These are phyloP conservation scores for Pythium coloratum DNA, from an alignment of 352 stramenopile species.

Conservation along the genomic window DNA sequence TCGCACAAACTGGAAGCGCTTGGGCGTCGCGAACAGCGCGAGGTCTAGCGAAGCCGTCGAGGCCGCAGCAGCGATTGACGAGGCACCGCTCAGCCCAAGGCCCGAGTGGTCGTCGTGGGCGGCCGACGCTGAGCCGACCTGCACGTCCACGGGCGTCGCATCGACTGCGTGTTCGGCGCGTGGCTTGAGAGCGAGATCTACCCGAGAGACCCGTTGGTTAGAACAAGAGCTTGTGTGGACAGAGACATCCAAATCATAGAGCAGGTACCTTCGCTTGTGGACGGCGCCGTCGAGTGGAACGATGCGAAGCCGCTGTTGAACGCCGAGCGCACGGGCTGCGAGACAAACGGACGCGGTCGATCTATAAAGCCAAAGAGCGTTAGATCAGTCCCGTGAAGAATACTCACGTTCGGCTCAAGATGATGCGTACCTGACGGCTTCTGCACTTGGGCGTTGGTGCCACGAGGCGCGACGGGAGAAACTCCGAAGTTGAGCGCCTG, in stretches of 20 bases:
- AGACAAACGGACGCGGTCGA: slow-evolving; percentile 10
- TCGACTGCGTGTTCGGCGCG: slow-evolving; percentile 7
- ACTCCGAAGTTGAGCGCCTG: slow-evolving; percentile 54
- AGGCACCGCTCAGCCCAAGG: not conserved
- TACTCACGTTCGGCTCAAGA: not conserved
- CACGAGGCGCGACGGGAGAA: slow-evolving; percentile 43
- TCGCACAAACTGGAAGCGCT: slow-evolving; percentile 77
- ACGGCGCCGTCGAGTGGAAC: slow-evolving; percentile 1
- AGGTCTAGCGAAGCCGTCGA: slow-evolving; percentile 31
- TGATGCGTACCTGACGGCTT: slow-evolving; percentile 13
- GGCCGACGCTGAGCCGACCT: slow-evolving; percentile 9
- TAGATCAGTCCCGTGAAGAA: not conserved
- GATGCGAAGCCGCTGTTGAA: slow-evolving; percentile 26
- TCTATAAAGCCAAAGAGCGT: slow-evolving; percentile 11
- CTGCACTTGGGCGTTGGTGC: slow-evolving; percentile 35
- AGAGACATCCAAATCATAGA: not conserved
- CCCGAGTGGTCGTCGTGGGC: slow-evolving; percentile 3
- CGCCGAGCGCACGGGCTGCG: slow-evolving; percentile 24
- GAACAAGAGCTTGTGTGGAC: no score
- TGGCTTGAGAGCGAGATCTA: slow-evolving; percentile 27
- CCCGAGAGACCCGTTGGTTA: not conserved
- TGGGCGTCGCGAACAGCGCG: slow-evolving; percentile 57
- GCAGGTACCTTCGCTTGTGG: slow-evolving; percentile 12
- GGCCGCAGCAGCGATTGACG: slow-evolving; percentile 29
- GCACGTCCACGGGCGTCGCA: slow-evolving; percentile 22